Percentiles rank a stretch among this genome's conserved stretches.
These are phyloP conservation scores for Chenopodium album DNA, from an alignment of 148 eudicot genomes.

Conservation along the genomic window DNA sequence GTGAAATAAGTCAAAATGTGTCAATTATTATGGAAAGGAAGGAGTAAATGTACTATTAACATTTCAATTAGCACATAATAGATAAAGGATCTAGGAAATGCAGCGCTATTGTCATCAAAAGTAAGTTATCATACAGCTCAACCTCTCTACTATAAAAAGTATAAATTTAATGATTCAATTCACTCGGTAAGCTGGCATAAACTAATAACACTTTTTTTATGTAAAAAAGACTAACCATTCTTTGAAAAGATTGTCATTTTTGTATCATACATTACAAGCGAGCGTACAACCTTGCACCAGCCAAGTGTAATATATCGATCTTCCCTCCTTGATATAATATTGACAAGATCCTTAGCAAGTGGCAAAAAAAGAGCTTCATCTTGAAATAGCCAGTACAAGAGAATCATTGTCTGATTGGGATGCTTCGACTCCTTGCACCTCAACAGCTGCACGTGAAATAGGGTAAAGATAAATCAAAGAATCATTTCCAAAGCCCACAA, in stretches of 20 bases:
- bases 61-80: neutral
- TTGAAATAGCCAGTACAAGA: constrained; percentile 75
- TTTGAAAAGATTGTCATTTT: constrained; percentile 33
- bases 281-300: constrained; percentile 71
- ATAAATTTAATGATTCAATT: neutral
- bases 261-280: constrained; percentile 56
- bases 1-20: too few species aligned
- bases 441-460: constrained; percentile 40
- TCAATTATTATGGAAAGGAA: too few species aligned
- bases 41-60: too few species aligned
- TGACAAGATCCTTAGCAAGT: constrained; percentile 45
- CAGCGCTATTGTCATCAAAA: neutral
- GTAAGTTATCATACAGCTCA: neutral
- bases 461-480: constrained; percentile 5
- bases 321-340: constrained; percentile 51
- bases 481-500: neutral
- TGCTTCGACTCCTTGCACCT: constrained; percentile 42
- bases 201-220: neutral
- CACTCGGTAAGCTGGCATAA: neutral
- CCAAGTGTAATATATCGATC: constrained; percentile 71
- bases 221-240: constrained; percentile 36
- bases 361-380: constrained; percentile 55
- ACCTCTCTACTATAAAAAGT: neutral
- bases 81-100: neutral
- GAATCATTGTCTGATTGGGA: constrained; percentile 54